Base-by-base conservation (phyloP, 129 eudicot genomes). In the Mikania micrantha region DNA sequence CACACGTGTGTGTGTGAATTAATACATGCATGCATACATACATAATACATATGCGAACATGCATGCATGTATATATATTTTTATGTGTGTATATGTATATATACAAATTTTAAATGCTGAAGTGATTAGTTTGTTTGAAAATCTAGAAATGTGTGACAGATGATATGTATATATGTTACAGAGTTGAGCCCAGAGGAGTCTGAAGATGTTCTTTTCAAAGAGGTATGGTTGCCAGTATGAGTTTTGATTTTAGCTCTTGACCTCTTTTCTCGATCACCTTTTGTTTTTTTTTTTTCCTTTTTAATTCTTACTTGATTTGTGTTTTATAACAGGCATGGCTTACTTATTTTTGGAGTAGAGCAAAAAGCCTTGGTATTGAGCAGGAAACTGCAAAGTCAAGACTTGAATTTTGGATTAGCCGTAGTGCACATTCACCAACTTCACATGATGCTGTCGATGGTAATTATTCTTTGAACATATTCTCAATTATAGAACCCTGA, bases 201-300 rank as follows among this genome's bases (percentile, higher is more conserved):
- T 49, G 99, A 93, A 83, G 99, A 93, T 84, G 99, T 93, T 72
- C 96, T 93, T 73, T 93, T 93, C 69, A 93, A 93, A 82, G 96
- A 93, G 99, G 99, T 88, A 45, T 69, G 75, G 16, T 12, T 35
- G 11, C 48, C 21, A 31, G 16, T 50, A 50, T 21, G 9, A 52
- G 22, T 52, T 34, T 9, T 16, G 28, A 20, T 24, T 25, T 25
- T 12, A 44, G 16, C 19, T 53, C 29, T 54, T 19, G 11, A 5
- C 32, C 12, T 54, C 5, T 48, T n/a, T 28, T 49, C 7, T 12
- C 7, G 28, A 64, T 22, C 34, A 22, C 15, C 35, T 16, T 20
- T 19, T 31, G 19, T 28, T 7, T 7, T 31, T 29, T 7, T 16
- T 32, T 27, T 72, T 39, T 44, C 19, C 28, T 52, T 5, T 56